Evolutionary conservation across 768 basidiomycete genomes (phyloP).

Genomic region (Kwoniella shandongensis): DNA sequence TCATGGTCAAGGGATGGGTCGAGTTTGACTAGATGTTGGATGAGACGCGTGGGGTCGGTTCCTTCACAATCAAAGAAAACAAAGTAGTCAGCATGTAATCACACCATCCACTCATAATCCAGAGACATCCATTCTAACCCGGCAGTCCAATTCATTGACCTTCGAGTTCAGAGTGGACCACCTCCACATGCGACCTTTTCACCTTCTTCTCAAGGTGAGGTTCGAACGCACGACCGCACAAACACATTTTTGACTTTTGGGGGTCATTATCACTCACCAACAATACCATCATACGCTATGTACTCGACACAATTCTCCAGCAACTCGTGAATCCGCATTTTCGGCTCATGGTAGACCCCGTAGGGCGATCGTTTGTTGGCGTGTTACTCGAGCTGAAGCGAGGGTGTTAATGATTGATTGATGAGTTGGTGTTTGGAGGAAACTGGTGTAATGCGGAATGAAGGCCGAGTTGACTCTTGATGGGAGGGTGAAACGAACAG

Average conservation of each 20-base stretch:
- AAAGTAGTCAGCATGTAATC: background rate
- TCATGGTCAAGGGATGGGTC: constrained; percentile 33
- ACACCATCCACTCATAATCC: background rate
- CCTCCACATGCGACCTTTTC: no score
- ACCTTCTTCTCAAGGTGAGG: constrained; percentile 8
- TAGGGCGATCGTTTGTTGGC: no score
- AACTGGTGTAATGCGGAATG: no score
- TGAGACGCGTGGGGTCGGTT: constrained; percentile 27
- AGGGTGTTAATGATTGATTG: no score
- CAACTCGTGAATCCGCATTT: constrained; percentile 45
- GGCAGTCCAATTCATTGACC: background rate
- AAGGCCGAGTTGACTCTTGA: no score
- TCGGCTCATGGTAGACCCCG: background rate
- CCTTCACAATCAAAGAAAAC: constrained; percentile 26
- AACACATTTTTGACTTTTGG: constrained; percentile 3
- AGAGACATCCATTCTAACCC: background rate
- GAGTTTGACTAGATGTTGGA: constrained; percentile 26
- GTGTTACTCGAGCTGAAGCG: no score
- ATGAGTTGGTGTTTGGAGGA: no score
- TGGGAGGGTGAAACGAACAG: no score
- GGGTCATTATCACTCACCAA: constrained; percentile 42
- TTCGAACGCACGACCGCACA: constrained; percentile 32
- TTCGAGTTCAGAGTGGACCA: constrained; percentile 29
- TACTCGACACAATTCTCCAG: constrained; percentile 44
- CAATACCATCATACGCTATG: constrained; percentile 38